phyloP scores from a whole-genome alignment of 2,329 filamentous ascomycete genomes.

The Monilinia vaccinii-corymbosi region DNA sequence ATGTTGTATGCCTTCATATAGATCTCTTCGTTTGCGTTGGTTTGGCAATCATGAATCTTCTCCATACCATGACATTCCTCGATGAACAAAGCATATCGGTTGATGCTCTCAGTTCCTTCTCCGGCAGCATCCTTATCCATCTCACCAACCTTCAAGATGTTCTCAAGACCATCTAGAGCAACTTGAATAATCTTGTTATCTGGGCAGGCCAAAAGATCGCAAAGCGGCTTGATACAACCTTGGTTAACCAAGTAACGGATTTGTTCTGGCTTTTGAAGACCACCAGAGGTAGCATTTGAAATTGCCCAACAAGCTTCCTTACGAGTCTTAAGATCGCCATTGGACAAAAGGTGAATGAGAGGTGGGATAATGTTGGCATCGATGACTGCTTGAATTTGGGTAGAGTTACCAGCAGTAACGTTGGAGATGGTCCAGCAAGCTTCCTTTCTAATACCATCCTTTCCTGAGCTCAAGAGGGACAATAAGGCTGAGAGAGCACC shows the following conservation, averaged over 20 bases:
- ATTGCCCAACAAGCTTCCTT: constrained; percentile 99
- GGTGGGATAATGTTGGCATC: constrained; percentile 96
- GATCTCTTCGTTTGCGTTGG: constrained; percentile 99
- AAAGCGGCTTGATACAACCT: constrained; percentile 95
- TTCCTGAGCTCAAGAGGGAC: constrained; percentile 88
- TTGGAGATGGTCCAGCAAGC: constrained; percentile 99
- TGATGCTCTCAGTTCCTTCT: constrained; percentile 69
- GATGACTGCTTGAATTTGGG: constrained; percentile 92
- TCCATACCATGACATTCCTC: constrained; percentile 99
- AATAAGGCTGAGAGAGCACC: constrained; percentile 87
- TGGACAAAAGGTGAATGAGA: constrained; percentile 88
- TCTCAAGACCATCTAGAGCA: constrained; percentile 93
- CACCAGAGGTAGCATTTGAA: constrained; percentile 94
- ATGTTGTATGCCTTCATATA: constrained; percentile 99
- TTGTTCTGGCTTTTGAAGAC: constrained; percentile 97
- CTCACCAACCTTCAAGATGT: constrained; percentile 98
- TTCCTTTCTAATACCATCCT: constrained; percentile 98
- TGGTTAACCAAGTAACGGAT: constrained; percentile 90
- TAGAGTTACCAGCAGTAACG: constrained; percentile 95
- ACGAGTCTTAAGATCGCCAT: constrained; percentile 96
- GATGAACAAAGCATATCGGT: constrained; percentile 95
- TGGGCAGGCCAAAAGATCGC: constrained; percentile 88
- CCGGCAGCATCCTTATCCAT: constrained; percentile 90
- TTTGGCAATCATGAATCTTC: constrained; percentile 99
- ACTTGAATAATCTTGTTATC: constrained; percentile 99